Evolutionary conservation across 331 rosid genomes (phyloP).

Genomic region (Quercus tomentella): DNA sequence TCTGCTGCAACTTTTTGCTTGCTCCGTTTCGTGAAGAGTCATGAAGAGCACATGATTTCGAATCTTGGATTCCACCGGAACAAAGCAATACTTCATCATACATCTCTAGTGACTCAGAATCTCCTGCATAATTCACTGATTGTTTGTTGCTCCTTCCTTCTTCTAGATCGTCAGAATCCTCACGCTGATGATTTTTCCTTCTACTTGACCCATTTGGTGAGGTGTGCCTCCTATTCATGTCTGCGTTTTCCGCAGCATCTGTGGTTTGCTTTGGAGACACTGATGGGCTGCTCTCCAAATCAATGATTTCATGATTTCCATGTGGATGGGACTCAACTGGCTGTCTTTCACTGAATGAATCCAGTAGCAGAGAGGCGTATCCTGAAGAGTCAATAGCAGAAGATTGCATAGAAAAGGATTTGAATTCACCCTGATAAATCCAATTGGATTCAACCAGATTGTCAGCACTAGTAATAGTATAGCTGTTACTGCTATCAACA

Average conservation of each 20-base stretch:
- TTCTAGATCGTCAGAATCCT: constrained; percentile 31
- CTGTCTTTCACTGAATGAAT: constrained; percentile 20
- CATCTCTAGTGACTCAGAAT: constrained; percentile 44
- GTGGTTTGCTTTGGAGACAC: constrained; percentile 4
- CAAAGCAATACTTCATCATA: constrained; percentile 60
- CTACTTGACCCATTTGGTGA: constrained; percentile 24
- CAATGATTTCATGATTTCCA: constrained; percentile 27
- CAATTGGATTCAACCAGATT: constrained; percentile 25
- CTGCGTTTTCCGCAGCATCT: neutral
- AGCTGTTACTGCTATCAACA: constrained; percentile 25
- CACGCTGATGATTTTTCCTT: constrained; percentile 43
- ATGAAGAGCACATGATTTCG: constrained; percentile 9
- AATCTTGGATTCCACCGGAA: constrained; percentile 19
- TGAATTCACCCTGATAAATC: constrained; percentile 10
- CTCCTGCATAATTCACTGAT: constrained; percentile 49
- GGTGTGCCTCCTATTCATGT: neutral
- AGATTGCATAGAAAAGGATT: constrained; percentile 11
- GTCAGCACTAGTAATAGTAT: constrained; percentile 10
- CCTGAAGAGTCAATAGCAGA: constrained; percentile 11
- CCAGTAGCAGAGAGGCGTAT: constrained; percentile 5
- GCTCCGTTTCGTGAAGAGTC: constrained; percentile 18
- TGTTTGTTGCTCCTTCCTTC: constrained; percentile 61
- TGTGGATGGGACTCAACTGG: constrained; percentile 18
- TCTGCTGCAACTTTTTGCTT: constrained; percentile 8
- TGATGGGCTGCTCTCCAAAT: constrained; percentile 4